phyloP scores from a whole-genome alignment of 768 basidiomycete genomes.

The Lepiota venenata region DNA sequence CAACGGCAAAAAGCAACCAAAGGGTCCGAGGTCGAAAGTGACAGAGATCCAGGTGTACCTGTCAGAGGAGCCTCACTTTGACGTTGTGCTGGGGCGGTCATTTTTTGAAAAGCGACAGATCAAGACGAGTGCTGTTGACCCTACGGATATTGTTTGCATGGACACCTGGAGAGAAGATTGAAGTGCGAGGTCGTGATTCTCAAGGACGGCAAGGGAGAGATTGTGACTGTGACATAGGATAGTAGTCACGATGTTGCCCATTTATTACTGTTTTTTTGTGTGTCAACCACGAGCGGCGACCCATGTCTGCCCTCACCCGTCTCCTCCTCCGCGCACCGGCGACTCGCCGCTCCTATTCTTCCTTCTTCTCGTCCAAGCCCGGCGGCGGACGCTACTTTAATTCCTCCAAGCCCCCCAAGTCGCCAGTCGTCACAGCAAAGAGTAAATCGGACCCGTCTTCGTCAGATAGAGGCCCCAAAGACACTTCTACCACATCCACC shows the following conservation, averaged over 20 bases:
- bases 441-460: constrained; percentile 18
- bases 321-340: constrained; percentile 45
- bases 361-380: constrained; percentile 75
- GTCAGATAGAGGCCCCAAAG: constrained; percentile 6
- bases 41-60: constrained; percentile 65
- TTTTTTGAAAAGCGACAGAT: constrained; percentile 84
- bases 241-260: not conserved
- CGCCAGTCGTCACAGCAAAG: constrained; percentile 32
- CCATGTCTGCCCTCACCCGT: constrained; percentile 52
- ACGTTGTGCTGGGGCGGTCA: constrained; percentile 86
- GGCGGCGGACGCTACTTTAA: constrained; percentile 76
- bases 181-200: constrained; percentile 90
- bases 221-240: constrained; percentile 81
- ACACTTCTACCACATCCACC: constrained; percentile 8
- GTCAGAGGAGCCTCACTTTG: constrained; percentile 94
- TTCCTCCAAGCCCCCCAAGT: constrained; percentile 64
- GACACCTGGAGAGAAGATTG: constrained; percentile 91
- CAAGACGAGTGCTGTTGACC: constrained; percentile 77
- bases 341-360: constrained; percentile 63
- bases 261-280: not conserved
- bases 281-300: constrained; percentile 9
- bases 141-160: constrained; percentile 86
- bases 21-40: constrained; percentile 14
- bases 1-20: not conserved
- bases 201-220: constrained; percentile 87